These are phyloP conservation scores for Piloderma croceum DNA, from an alignment of 768 basidiomycete genomes.

Conservation along the genomic window DNA sequence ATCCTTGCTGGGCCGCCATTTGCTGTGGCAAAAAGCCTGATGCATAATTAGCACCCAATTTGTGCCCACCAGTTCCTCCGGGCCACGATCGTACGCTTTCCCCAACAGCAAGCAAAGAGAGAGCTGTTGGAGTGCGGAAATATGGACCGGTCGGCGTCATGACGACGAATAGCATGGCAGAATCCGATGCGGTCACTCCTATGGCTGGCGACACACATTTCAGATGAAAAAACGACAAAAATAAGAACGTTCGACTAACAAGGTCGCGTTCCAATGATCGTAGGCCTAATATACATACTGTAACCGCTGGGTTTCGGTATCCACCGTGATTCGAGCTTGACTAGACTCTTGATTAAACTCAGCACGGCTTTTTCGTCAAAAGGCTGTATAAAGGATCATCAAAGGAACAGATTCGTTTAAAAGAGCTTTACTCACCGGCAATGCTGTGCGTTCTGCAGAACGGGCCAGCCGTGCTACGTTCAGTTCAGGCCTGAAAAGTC, in stretches of 20 bases:
- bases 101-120: conserved; percentile 58
- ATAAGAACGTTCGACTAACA: conserved; percentile 22
- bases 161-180: conserved; percentile 84
- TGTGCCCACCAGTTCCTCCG: conserved; percentile 78
- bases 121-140: conserved; percentile 83
- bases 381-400: conserved; percentile 35
- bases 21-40: conserved; percentile 84
- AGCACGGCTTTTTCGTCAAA: conserved; percentile 75
- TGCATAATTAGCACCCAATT: conserved; percentile 85
- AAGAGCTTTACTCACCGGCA: conserved; percentile 50
- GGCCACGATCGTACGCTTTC: conserved; percentile 11
- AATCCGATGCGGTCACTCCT: conserved; percentile 68
- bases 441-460: conserved; percentile 70
- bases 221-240: neutral
- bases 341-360: conserved; percentile 79
- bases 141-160: conserved; percentile 81
- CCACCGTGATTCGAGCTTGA: conserved; percentile 83
- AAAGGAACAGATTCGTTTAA: neutral
- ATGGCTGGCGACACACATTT: conserved; percentile 35
- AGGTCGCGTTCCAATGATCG: conserved; percentile 35
- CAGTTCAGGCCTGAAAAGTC: conserved; percentile 92
- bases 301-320: conserved; percentile 85
- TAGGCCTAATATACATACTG: conserved; percentile 88
- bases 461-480: conserved; percentile 96
- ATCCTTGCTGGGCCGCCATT: conserved; percentile 67